Evolutionary conservation across 1,284 basidiomycete genomes (phyloP).

Genomic region (Uromyces viciae-fabae): DNA sequence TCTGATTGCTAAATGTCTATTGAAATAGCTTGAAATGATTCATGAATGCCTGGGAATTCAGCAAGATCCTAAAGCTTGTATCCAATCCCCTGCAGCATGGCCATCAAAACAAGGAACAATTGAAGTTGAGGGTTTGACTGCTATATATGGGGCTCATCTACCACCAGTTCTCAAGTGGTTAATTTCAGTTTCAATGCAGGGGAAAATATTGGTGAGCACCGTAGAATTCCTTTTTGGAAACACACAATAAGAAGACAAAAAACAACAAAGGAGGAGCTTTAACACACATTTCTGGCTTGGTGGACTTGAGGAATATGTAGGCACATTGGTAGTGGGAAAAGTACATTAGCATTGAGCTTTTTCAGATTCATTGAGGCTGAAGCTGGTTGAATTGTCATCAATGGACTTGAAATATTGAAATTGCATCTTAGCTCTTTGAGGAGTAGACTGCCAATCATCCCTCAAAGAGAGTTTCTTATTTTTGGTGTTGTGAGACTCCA

Average conservation of each 20-base stretch:
- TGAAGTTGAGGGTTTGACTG: conserved; percentile 52
- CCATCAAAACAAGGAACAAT: conserved; percentile 51
- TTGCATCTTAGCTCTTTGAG: conserved; percentile 85
- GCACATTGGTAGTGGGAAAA: conserved; percentile 75
- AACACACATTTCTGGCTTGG: no score
- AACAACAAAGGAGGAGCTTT: no score
- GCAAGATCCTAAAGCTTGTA: conserved; percentile 49
- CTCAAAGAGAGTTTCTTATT: conserved; percentile 60
- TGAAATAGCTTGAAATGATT: conserved; percentile 49
- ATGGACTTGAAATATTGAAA: conserved; percentile 75
- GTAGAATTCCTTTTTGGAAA: background rate
- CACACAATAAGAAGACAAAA: background rate
- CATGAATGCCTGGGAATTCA: conserved; percentile 52
- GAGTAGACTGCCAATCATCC: conserved; percentile 65
- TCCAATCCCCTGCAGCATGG: conserved; percentile 54
- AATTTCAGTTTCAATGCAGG: conserved; percentile 52
- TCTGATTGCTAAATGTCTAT: background rate
- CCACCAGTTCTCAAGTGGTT: conserved; percentile 52
- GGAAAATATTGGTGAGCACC: conserved; percentile 51
- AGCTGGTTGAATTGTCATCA: conserved; percentile 66
- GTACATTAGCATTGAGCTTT: conserved; percentile 83
- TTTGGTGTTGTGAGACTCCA: no score
- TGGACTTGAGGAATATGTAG: background rate
- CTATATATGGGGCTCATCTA: conserved; percentile 53
- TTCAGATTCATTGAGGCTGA: conserved; percentile 65